Evolutionary conservation across 2,329 filamentous ascomycete genomes (phyloP).

Genomic region (Iodosphaeria phyllophila): DNA sequence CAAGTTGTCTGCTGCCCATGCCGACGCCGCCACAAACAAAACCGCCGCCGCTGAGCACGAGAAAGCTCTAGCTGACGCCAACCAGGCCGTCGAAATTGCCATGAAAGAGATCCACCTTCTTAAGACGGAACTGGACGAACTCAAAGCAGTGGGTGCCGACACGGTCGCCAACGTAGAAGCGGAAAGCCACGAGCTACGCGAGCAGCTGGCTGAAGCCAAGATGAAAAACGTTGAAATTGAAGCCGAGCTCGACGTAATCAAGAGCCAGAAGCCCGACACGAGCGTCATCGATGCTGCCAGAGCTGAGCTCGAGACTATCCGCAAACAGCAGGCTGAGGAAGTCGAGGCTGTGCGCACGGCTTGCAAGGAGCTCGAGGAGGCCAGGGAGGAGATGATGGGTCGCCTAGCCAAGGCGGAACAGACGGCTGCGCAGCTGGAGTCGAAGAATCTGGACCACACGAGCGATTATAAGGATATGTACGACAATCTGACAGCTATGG

Average conservation of each 20-base stretch:
- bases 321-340: constrained; percentile 25
- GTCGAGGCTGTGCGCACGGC: constrained; percentile 19
- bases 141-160: constrained; percentile 14
- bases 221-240: constrained; percentile 39
- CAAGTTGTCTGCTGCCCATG: constrained; percentile 11
- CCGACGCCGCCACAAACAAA: constrained; percentile 14
- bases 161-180: constrained; percentile 23
- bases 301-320: constrained; percentile 27
- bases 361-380: constrained; percentile 14
- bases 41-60: constrained; percentile 13
- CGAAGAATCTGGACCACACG: constrained; percentile 32
- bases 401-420: constrained; percentile 15
- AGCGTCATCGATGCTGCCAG: constrained; percentile 32
- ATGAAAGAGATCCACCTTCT: constrained; percentile 11
- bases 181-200: constrained; percentile 29
- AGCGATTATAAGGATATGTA: constrained; percentile 45
- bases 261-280: constrained; percentile 36
- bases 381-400: constrained; percentile 15
- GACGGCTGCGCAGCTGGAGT: constrained; percentile 32
- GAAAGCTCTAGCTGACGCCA: constrained; percentile 15
- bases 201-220: constrained; percentile 37
- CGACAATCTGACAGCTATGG: constrained; percentile 39
- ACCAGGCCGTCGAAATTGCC: constrained; percentile 13
- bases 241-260: constrained; percentile 39
- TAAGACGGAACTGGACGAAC: constrained; percentile 16